These are phyloP conservation scores for Ophiostoma perfectum DNA, from an alignment of 2,329 filamentous ascomycete genomes.

Conservation along the genomic window DNA sequence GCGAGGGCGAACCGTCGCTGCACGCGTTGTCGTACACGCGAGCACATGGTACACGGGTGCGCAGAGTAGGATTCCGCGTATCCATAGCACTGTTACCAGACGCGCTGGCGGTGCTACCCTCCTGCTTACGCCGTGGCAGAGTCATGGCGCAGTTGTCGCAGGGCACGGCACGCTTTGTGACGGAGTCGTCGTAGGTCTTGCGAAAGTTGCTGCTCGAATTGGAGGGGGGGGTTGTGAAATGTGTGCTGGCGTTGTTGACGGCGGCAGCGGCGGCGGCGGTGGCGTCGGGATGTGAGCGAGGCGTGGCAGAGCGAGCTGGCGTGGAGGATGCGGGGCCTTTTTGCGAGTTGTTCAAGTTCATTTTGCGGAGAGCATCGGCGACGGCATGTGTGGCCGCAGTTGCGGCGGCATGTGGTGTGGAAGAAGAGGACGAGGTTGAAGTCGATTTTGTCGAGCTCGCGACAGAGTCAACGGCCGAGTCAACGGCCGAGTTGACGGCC, in stretches of 20 bases:
- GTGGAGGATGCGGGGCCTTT: not conserved
- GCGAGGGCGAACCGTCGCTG: constrained; percentile 44
- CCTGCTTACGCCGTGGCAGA: constrained; percentile 46
- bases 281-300: constrained; percentile 16
- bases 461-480: constrained; percentile 35
- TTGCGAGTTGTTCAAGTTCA: constrained; percentile 36
- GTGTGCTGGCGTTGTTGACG: not conserved
- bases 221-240: not conserved
- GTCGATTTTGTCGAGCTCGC: not conserved
- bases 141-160: constrained; percentile 66
- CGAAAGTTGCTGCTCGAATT: constrained; percentile 39
- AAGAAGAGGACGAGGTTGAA: constrained; percentile 27
- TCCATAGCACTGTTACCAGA: constrained; percentile 26
- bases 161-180: constrained; percentile 57
- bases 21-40: constrained; percentile 44
- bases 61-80: constrained; percentile 50
- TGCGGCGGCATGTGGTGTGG: constrained; percentile 33
- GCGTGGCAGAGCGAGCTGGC: constrained; percentile 5
- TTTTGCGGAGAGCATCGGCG: constrained; percentile 44
- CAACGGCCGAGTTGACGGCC: constrained; percentile 33
- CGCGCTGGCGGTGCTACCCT: constrained; percentile 12
- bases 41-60: constrained; percentile 56
- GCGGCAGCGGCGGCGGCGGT: constrained; percentile 22
- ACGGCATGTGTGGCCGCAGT: constrained; percentile 35
- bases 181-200: constrained; percentile 60